Conservation (phyloP, 805 yeast species). For the Candida methanosorbosa region DNA sequence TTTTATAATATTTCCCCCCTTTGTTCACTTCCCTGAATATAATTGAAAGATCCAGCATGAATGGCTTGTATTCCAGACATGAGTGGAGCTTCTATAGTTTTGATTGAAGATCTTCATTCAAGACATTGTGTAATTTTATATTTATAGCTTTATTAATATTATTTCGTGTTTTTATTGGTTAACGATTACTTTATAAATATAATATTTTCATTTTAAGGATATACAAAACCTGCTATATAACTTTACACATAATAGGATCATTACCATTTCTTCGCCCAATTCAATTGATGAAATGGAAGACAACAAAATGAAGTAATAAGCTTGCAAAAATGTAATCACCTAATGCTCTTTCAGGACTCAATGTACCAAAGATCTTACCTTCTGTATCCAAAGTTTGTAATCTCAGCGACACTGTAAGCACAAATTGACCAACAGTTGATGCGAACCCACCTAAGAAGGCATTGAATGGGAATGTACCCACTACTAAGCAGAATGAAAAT, state of each 20-base stretch:
- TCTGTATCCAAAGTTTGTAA: constrained; percentile 45
- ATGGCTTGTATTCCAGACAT: no score
- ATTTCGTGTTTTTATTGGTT: no score
- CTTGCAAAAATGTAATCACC: constrained; percentile 88
- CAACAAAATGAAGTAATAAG: constrained; percentile 79
- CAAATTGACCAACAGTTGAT: constrained; percentile 92
- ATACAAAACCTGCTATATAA: neutral
- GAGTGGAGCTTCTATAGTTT: no score
- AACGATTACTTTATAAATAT: neutral
- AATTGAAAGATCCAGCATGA: no score
- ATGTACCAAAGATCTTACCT: constrained; percentile 12
- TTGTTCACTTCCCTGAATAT: no score
- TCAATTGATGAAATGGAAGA: constrained; percentile 83
- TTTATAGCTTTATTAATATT: no score
- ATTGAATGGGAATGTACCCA: constrained; percentile 93
- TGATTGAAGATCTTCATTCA: no score
- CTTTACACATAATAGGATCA: no score
- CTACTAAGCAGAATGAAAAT: constrained; percentile 63
- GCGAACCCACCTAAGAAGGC: constrained; percentile 93
- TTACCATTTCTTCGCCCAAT: no score
- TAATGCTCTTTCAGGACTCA: constrained; percentile 48
- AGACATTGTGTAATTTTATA: no score
- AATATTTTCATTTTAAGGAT: neutral
- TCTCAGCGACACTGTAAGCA: constrained; percentile 73
- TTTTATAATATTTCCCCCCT: no score